Base-by-base conservation (phyloP, 371 early-diverging fungal genomes). In the Capillidium heterosporum region DNA sequence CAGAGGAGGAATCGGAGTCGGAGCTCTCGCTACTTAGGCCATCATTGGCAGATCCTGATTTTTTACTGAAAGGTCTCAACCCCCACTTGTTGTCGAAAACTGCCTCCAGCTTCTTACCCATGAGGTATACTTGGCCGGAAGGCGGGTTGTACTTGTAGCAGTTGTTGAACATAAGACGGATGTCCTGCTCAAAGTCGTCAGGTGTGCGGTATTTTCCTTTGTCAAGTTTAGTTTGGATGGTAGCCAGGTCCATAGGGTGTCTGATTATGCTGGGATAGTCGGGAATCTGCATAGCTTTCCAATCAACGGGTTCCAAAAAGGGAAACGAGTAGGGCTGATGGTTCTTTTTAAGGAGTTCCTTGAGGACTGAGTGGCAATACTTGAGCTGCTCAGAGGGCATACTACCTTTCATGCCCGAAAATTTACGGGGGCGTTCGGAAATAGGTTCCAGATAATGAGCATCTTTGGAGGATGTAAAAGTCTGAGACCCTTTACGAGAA, bases 201-300 rank as follows among this genome's bases (percentile, higher is more conserved):
- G 85, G 73, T 5, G 67, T 70, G 0, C 65, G 58, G 65, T 98
- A 98, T 31, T 75, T 72, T 11, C 81, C 84, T n/a, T 66, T 61
- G 43, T 88, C 85, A 13, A 99, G 68, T 65, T 93, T 93, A 44
- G 76, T 72, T 63, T 80, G 76, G 32, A 99, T 83, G 0, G 99
- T 99, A 17, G 85, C 75, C 26, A 98, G 55, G 66, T 99, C 99
- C 99, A 99, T 99, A 2, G 99, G 99, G 48, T 89, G 66, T 62
- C 87, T 96, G 63, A 99, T 82, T 43, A 99, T 82, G 2, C 75
- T 73, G 23, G 78, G 81, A 72, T 99, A 99, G 61, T 85, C 87
- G 10, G 99, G 99, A 53, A 98, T 89, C 57, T 84, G 81, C 27
- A 98, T 71, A 1, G 81, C 82, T 19, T 97, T 71, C 32, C 84